Evolutionary conservation across 176 grass and related monocot genomes (phyloP).

Genomic region (Musa acuminata): DNA sequence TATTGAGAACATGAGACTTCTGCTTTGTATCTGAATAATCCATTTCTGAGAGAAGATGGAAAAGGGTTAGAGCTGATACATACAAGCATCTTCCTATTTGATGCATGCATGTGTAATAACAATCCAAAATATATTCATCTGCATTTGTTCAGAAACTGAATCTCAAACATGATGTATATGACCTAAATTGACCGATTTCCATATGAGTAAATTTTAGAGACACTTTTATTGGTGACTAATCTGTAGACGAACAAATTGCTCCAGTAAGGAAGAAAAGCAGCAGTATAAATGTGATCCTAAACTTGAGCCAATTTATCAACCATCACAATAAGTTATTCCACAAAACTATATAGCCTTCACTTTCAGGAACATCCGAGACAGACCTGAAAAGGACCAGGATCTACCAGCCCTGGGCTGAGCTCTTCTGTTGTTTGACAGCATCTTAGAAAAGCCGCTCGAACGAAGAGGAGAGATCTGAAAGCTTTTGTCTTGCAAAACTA

Average conservation of each 20-base stretch:
- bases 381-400: constrained; percentile 92
- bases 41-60: constrained; percentile 43
- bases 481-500: not conserved
- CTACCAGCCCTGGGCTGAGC: constrained; percentile 62
- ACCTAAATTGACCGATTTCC: too few relatives aligned
- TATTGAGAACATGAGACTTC: constrained; percentile 49
- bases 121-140: not conserved
- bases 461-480: too few relatives aligned
- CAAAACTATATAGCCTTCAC: not conserved
- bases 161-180: too few relatives aligned
- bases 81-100: not conserved
- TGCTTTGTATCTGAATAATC: constrained; percentile 80
- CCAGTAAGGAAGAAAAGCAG: too few relatives aligned
- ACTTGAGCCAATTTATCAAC: too few relatives aligned
- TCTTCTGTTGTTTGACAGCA: constrained; percentile 60
- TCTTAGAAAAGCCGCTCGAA: constrained; percentile 3
- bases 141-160: too few relatives aligned
- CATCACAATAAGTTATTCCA: not conserved
- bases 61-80: not conserved
- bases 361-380: not conserved
- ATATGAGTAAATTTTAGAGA: too few relatives aligned
- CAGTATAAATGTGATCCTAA: too few relatives aligned
- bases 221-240: too few relatives aligned
- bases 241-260: too few relatives aligned
- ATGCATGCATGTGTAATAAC: not conserved